A percentile compares a stretch with the other conserved stretches of the same genome.
Evolutionary conservation across 495 filamentous ascomycete genomes (phyloP).

Genomic region (Podospora pseudocomata): DNA sequence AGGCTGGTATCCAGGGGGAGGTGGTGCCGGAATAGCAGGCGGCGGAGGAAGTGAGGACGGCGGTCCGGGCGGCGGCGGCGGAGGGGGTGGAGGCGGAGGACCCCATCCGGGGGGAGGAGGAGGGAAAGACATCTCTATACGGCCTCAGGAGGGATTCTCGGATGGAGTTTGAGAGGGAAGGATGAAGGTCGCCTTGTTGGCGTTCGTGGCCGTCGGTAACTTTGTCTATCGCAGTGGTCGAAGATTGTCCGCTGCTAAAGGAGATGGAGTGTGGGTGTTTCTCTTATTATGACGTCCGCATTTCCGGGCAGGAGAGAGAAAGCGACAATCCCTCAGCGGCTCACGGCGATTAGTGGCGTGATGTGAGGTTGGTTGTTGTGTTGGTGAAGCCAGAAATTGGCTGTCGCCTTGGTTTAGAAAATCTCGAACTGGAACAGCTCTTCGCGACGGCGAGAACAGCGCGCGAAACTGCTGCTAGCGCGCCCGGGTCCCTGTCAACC

Average conservation of each 20-base stretch:
- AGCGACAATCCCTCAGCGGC: constrained; percentile 16
- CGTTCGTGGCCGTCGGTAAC: constrained; percentile 4
- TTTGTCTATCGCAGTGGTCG: not conserved
- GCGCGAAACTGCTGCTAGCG: constrained; percentile 26
- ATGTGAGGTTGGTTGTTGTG: constrained; percentile 11
- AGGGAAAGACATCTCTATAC: constrained; percentile 66
- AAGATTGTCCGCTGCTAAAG: not conserved
- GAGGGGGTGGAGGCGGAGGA: constrained; percentile 51
- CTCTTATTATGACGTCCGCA: not conserved
- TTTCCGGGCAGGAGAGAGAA: not conserved
- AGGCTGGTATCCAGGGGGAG: constrained; percentile 85
- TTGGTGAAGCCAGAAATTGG: constrained; percentile 30
- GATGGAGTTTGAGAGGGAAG: constrained; percentile 16
- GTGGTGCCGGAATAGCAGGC: constrained; percentile 64
- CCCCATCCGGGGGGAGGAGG: constrained; percentile 53
- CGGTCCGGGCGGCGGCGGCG: constrained; percentile 76
- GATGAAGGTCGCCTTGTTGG: constrained; percentile 10
- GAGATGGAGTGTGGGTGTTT: not conserved
- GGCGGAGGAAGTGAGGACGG: constrained; percentile 69
- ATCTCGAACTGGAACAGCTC: constrained; percentile 19
- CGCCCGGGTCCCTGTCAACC: constrained; percentile 10
- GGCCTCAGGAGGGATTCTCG: not conserved
- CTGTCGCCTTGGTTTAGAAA: constrained; percentile 26
- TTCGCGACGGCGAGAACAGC: constrained; percentile 21
- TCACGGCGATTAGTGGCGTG: constrained; percentile 20